Evolutionary conservation across 2,329 filamentous ascomycete species (phyloP).

Genomic region (Chaetoscypha palmicola): DNA sequence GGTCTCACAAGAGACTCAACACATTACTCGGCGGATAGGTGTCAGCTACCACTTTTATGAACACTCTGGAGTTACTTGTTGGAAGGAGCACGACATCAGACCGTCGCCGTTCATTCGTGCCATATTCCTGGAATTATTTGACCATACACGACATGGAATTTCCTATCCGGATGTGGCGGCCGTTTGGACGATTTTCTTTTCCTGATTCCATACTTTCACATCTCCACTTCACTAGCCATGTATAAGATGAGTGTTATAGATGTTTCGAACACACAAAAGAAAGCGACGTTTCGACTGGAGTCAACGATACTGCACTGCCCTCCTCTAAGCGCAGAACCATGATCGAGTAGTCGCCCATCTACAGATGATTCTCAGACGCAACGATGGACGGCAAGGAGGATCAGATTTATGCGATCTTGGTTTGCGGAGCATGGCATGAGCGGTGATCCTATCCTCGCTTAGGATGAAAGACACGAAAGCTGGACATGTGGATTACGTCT

Average conservation of each 20-base stretch:
- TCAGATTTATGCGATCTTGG: conserved; percentile 13
- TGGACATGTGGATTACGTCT: background rate
- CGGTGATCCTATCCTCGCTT: background rate
- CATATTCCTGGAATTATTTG: too few species aligned
- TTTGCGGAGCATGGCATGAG: background rate
- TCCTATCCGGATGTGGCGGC: too few species aligned
- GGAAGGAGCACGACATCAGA: too few species aligned
- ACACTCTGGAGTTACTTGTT: too few species aligned
- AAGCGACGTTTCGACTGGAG: background rate
- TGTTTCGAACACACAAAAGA: background rate
- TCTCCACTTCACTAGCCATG: background rate
- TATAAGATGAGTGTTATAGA: conserved; percentile 1
- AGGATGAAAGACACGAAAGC: conserved; percentile 2
- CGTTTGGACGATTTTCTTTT: background rate
- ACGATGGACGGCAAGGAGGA: conserved; percentile 8
- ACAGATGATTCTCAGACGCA: conserved; percentile 10
- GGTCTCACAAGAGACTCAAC: too few species aligned
- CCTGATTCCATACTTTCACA: too few species aligned
- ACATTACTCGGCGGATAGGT: too few species aligned
- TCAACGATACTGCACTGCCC: conserved; percentile 16
- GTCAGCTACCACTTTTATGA: too few species aligned
- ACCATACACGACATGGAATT: too few species aligned
- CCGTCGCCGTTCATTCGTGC: too few species aligned
- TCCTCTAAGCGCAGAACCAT: conserved; percentile 15
- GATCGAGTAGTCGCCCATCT: conserved; percentile 14